Evolutionary conservation across 306 rosid genomes (phyloP), one percentile per base, ranked within the genome.

Genomic region (Trifolium fragiferum): DNA sequence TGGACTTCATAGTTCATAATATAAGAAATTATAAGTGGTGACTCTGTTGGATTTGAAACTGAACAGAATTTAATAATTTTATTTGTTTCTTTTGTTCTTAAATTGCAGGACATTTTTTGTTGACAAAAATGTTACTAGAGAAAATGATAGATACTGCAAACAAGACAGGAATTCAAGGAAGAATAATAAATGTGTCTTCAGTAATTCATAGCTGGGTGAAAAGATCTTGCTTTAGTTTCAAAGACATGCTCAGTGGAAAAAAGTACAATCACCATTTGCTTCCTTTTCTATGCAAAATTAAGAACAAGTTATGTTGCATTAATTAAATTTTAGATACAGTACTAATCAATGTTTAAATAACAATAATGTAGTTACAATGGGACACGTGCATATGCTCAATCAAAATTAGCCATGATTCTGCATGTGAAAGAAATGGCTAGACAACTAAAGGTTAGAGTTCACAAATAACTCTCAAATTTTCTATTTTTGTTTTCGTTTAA

Each of bases 191-290:
- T 72, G 86, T 94, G 54, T 86, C 99, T 43, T 94, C 99, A 1
- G 84, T 86, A 74, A 81, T 92, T 38, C 97, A 94, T 84, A 65
- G 86, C 72, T 92, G 98, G 99, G 99, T 94, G 23, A 90, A 86
- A 81, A 86, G 84, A 70, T 84, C 86, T 14, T 27, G 78, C 13
- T 90, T 94, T 70, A 64, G 78, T 78, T 94, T 92, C 88, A 84
- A 80, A 27, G 85, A 92, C 81, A 70, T 90, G 87, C 85, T 92
- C 65, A 80, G 53, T 51, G 96, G 97, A 57, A 87, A 84, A 51
- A 87, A 84, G 99, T 94, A 66, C 7, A 66, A 47, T 6, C 49
- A 65, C 49, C 20, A 4, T 11, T 67, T 66, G 12, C 69, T 41
- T 69, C 53, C 47, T 66, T 4, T 72, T 76, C 6, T 73, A 16